Conservation (phyloP, 371 early-diverging fungal genomes). For the Rhizopus delemar region DNA sequence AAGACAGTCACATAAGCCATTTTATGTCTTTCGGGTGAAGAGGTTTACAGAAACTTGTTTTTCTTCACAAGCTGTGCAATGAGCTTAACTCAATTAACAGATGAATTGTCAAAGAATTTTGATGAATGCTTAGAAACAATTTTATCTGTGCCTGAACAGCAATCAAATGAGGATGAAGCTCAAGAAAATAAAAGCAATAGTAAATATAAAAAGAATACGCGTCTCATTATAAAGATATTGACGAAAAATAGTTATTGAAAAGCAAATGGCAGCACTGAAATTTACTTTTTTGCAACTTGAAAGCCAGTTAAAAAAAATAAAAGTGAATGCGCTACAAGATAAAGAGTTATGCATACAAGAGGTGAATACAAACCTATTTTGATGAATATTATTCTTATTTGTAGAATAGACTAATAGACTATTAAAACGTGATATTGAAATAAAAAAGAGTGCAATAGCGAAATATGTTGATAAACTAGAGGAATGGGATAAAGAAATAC, state of each 20-base stretch:
- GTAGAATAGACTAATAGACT: constrained; percentile 19
- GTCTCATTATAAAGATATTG: background rate
- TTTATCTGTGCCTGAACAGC: constrained; percentile 28
- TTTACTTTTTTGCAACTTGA: constrained; percentile 32
- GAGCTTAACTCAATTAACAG: constrained; percentile 17
- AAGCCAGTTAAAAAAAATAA: constrained; percentile 29
- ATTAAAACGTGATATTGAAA: constrained; percentile 27
- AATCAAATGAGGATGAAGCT: constrained; percentile 18
- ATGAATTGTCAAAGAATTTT: constrained; percentile 28
- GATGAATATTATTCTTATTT: background rate
- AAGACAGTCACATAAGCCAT: constrained; percentile 20
- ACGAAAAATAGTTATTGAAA: constrained; percentile 2
- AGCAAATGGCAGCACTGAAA: constrained; percentile 21
- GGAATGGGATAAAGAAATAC: constrained; percentile 26
- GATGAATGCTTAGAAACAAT: constrained; percentile 38
- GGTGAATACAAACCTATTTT: constrained; percentile 19
- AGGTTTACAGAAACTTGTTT: background rate
- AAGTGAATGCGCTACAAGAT: constrained; percentile 27
- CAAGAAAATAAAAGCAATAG: constrained; percentile 1
- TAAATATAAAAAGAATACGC: background rate
- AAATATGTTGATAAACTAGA: constrained; percentile 27
- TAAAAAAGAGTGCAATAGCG: constrained; percentile 24
- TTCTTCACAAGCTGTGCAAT: background rate
- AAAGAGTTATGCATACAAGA: constrained; percentile 30
- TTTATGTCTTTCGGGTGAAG: background rate